phyloP scores from a whole-genome alignment of 768 basidiomycete genomes.

The Leccinum arenicola region DNA sequence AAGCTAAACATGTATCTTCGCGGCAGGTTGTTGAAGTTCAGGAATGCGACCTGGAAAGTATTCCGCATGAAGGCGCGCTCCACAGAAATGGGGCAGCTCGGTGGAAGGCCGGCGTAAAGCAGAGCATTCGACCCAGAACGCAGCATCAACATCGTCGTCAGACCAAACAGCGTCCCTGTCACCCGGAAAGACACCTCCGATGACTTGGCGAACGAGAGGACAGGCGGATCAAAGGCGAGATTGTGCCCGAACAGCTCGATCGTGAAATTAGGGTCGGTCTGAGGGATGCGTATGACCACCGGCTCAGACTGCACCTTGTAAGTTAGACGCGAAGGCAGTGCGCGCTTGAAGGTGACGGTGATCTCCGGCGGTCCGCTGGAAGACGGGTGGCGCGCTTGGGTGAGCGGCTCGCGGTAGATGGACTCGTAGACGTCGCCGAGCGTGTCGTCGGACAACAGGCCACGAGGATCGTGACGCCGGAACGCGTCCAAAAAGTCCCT shows the following conservation, averaged over 20 bases:
- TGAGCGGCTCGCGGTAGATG: constrained; percentile 67
- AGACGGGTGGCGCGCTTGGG: constrained; percentile 59
- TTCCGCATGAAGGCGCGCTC: constrained; percentile 96
- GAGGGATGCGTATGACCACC: constrained; percentile 82
- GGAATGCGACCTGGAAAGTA: constrained; percentile 91
- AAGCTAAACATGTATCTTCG: constrained; percentile 96
- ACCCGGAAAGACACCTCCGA: constrained; percentile 87
- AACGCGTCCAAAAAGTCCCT: constrained; percentile 86
- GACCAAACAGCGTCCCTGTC: constrained; percentile 80
- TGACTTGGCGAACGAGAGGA: constrained; percentile 75
- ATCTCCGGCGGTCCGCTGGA: constrained; percentile 45
- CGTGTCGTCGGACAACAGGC: constrained; percentile 69
- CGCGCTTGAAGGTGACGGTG: constrained; percentile 66
- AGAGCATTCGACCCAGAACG: constrained; percentile 82
- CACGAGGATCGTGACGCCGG: constrained; percentile 69
- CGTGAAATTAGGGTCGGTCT: constrained; percentile 75
- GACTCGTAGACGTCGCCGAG: constrained; percentile 79
- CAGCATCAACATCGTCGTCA: constrained; percentile 79
- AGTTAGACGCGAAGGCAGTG: constrained; percentile 75
- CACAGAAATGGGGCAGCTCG: constrained; percentile 73
- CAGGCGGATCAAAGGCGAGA: constrained; percentile 81
- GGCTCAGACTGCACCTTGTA: constrained; percentile 88
- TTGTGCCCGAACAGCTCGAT: constrained; percentile 89
- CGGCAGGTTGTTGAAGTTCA: constrained; percentile 60
- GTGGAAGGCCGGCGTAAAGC: constrained; percentile 76